Base-by-base conservation (phyloP, 441 rosid genomes). In the Gossypium davidsonii region DNA sequence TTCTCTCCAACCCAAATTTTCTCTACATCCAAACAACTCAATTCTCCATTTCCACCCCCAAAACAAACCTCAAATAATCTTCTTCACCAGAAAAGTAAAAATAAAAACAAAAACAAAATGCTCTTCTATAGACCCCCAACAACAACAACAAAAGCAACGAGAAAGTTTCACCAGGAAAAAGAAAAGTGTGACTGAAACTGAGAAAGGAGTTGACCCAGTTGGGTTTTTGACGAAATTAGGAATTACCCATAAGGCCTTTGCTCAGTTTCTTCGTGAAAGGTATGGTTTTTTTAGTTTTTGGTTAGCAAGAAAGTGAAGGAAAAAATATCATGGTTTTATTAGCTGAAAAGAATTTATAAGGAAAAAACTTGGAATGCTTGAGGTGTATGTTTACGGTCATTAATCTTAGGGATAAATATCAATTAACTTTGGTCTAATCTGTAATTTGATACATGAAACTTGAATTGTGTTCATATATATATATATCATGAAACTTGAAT, bases 261-360 rank as follows among this genome's bases (percentile, higher is more conserved):
- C 93, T 75, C 91, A 89, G 78, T 95, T 89, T 84, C 96, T 92
- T 66, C 93, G 98, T 10, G 99, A 92, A 84, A 92, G 99, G 99
- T 95, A 56, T 28, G 7, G 0, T 75, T 75, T 75, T 44, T 25
- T 9, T 15, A 31, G 2, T 9, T 46, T 26, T 51, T 51, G 72
- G 48, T 26, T 67, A 37, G 17, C 71, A 1, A n/a, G 59, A 51
- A 67, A 67, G 25, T n/a, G 71, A 49, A 66, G 44, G 42, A 15
- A 49, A 49, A 66, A 48, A 26, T 1, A 67, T 9, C 15, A 14
- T 28, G 60, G 11, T 28, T 37, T 28, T 26, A 49, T 49, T 3
- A 26, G 25, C 59, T 49, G 58, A 15, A 23, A 67, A 9, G 21
- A 49, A 7, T 25, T 26, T 14, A 20, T 46, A 14, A 46, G 37